These are phyloP conservation scores for Neonectria faginata DNA, from an alignment of 2,329 filamentous ascomycete species.

Conservation along the genomic window DNA sequence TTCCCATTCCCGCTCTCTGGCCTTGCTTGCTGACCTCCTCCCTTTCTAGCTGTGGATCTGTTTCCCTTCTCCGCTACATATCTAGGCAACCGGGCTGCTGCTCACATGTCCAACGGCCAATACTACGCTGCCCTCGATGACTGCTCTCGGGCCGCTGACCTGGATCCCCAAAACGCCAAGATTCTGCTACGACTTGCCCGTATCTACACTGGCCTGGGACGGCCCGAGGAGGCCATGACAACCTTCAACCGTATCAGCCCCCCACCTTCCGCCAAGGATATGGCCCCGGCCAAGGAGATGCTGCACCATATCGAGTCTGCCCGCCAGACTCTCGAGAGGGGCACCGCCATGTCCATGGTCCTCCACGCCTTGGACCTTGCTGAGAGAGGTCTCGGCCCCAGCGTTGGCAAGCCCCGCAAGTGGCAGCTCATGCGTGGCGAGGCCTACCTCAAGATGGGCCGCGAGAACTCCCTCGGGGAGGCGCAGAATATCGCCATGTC, in stretches of 20 bases:
- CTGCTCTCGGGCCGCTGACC: constrained; percentile 81
- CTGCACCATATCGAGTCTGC: constrained; percentile 83
- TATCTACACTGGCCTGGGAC: constrained; percentile 88
- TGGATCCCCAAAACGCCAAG: constrained; percentile 89
- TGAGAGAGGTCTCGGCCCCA: constrained; percentile 79
- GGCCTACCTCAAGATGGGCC: constrained; percentile 92
- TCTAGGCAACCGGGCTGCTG: constrained; percentile 93
- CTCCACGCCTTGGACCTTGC: constrained; percentile 92
- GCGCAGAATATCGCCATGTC: constrained; percentile 93
- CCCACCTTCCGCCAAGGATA: constrained; percentile 85
- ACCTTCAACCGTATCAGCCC: constrained; percentile 86
- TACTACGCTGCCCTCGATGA: constrained; percentile 87
- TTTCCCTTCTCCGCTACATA: constrained; percentile 89
- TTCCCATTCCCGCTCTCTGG: constrained; percentile 4
- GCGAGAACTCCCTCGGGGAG: constrained; percentile 87
- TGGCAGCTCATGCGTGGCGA: constrained; percentile 95
- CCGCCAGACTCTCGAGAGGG: constrained; percentile 78
- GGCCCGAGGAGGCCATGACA: constrained; percentile 86
- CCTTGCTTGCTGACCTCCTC: constrained; percentile 31
- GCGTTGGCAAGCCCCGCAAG: constrained; percentile 86
- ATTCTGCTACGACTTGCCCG: constrained; percentile 88
- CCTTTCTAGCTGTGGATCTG: constrained; percentile 80
- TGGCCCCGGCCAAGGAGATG: constrained; percentile 86
- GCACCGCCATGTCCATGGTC: constrained; percentile 89
- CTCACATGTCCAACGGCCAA: constrained; percentile 87